Percentiles rank a stretch among this genome's conserved stretches.
Evolutionary conservation across 495 filamentous ascomycete genomes (phyloP).

Genomic region (Xylaria castorea): DNA sequence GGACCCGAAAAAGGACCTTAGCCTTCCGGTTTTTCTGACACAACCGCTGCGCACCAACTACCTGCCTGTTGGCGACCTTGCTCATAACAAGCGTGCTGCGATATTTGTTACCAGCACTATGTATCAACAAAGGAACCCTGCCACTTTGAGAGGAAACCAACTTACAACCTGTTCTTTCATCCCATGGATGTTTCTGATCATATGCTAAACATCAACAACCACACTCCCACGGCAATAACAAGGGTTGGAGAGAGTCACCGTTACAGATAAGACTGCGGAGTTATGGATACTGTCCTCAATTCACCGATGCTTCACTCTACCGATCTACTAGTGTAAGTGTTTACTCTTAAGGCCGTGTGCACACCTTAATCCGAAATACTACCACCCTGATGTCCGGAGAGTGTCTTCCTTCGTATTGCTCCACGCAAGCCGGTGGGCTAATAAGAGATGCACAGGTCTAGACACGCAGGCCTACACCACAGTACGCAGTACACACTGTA

Average conservation of each 20-base stretch:
- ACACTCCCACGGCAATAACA: neutral
- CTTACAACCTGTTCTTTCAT: neutral
- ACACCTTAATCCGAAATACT: neutral
- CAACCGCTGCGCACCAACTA: neutral
- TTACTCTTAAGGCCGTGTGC: neutral
- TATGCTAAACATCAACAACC: neutral
- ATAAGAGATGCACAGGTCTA: constrained; percentile 4
- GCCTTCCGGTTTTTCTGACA: neutral
- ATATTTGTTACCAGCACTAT: neutral
- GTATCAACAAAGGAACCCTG: constrained; percentile 6
- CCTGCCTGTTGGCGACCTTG: neutral
- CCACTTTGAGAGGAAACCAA: neutral
- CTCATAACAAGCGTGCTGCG: neutral
- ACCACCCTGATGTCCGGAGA: constrained; percentile 1
- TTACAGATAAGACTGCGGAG: neutral
- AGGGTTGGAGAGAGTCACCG: neutral
- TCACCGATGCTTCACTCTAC: neutral
- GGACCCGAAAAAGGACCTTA: neutral
- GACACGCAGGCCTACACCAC: neutral
- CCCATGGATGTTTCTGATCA: neutral
- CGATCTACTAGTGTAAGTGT: neutral
- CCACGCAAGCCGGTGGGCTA: constrained; percentile 3
- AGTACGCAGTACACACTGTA: neutral
- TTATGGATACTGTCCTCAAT: neutral
- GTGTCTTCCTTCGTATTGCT: constrained; percentile 15